A percentile compares a stretch with the other conserved stretches of the same genome.
phyloP scores from a whole-genome alignment of 371 early-diverging fungal species.

The Mortierella sp. region DNA sequence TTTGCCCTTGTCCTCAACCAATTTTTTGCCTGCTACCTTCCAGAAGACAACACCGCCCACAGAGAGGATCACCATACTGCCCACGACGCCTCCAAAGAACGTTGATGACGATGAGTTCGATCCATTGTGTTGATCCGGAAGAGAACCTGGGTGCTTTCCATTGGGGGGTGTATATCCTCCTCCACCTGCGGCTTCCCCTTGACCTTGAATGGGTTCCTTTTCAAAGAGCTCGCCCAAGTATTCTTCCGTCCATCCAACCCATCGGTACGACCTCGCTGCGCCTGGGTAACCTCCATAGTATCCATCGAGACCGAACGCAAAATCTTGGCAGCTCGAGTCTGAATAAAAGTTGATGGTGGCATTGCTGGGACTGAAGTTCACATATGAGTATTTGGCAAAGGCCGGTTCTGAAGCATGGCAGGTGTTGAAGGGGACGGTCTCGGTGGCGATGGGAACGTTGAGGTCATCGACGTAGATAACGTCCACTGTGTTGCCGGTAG shows the following conservation, averaged over 20 bases:
- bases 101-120: conserved; percentile 28
- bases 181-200: conserved; percentile 31
- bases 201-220: conserved; percentile 25
- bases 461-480: conserved; percentile 28
- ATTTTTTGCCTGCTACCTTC: conserved; percentile 47
- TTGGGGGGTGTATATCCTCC: conserved; percentile 8
- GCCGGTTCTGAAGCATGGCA: conserved; percentile 36
- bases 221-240: conserved; percentile 19
- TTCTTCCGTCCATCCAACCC: conserved; percentile 42
- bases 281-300: conserved; percentile 45
- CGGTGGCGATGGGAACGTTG: conserved; percentile 24
- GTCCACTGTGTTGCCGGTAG: conserved; percentile 6
- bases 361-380: conserved; percentile 41
- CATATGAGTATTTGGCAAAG: conserved; percentile 31
- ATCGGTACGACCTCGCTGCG: conserved; percentile 35
- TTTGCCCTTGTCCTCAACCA: conserved; percentile 50
- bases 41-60: conserved; percentile 48
- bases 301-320: conserved; percentile 40
- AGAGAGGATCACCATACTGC: conserved; percentile 31
- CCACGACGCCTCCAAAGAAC: conserved; percentile 50
- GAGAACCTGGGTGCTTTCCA: conserved; percentile 17
- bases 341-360: conserved; percentile 53
- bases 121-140: background rate
- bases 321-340: conserved; percentile 30
- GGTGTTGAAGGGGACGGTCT: conserved; percentile 22